These are phyloP conservation scores for Monilinia aucupariae DNA, from an alignment of 2,329 filamentous ascomycete species.

Conservation along the genomic window DNA sequence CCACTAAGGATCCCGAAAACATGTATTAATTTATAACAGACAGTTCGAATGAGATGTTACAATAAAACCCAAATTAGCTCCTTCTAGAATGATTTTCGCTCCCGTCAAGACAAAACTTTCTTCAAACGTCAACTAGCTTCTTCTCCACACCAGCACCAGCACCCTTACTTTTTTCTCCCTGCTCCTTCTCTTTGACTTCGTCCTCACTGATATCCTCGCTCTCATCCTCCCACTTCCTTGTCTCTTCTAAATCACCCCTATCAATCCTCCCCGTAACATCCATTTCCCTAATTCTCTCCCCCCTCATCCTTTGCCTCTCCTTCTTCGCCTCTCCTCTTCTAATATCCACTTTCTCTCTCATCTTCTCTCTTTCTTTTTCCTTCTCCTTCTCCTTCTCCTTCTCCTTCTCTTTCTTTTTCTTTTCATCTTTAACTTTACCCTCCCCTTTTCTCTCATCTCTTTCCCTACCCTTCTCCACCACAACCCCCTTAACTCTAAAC, in stretches of 20 bases:
- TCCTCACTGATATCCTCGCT: constrained; percentile 6
- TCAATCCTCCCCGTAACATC: constrained; percentile 18
- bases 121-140: constrained; percentile 29
- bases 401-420: background rate
- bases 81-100: background rate
- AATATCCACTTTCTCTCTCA: background rate
- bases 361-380: too few species aligned
- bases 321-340: constrained; percentile 9
- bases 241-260: constrained; percentile 21
- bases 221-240: constrained; percentile 31
- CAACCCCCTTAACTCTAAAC: background rate
- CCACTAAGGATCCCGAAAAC: background rate
- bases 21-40: background rate
- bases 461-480: background rate
- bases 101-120: background rate
- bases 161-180: background rate
- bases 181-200: constrained; percentile 6
- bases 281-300: constrained; percentile 1
- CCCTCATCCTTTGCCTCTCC: constrained; percentile 14
- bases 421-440: too few species aligned
- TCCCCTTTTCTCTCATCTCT: background rate
- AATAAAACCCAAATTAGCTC: background rate
- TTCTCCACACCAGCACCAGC: constrained; percentile 21
- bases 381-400: background rate
- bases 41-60: background rate